Percentiles rank a stretch among this genome's conserved stretches.
Evolutionary conservation across 257 asterid genomes (phyloP).

Genomic region (Pogostemon cablin): DNA sequence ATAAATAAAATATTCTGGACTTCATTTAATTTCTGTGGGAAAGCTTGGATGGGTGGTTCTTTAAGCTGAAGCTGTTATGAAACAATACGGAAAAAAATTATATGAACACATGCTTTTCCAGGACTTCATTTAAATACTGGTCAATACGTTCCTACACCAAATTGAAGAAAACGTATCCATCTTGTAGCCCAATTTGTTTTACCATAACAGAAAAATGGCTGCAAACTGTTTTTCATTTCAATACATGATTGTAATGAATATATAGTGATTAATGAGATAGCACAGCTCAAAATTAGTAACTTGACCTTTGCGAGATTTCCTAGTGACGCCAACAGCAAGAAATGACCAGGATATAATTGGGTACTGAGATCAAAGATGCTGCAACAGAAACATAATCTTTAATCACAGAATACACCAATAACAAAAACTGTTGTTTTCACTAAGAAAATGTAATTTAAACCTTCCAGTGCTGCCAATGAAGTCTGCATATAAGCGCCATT

Average conservation of each 20-base stretch:
- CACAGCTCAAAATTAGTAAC: constrained; percentile 20
- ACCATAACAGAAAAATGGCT: neutral
- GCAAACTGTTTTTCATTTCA: constrained; percentile 6
- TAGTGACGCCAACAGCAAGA: constrained; percentile 87
- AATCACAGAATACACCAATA: constrained; percentile 25
- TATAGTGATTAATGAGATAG: constrained; percentile 12
- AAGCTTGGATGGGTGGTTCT: constrained; percentile 18
- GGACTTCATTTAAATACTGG: constrained; percentile 27
- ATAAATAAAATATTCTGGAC: neutral
- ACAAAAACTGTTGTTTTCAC: constrained; percentile 16
- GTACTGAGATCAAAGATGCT: constrained; percentile 97
- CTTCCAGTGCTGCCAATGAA: constrained; percentile 96
- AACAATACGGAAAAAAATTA: neutral
- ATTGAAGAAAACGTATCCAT: constrained; percentile 2
- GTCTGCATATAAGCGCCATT: constrained; percentile 99
- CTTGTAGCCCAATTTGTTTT: neutral
- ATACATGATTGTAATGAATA: constrained; percentile 10
- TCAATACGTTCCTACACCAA: neutral
- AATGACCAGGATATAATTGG: constrained; percentile 80
- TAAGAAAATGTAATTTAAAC: constrained; percentile 38
- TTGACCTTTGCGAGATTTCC: constrained; percentile 96
- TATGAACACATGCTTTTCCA: neutral
- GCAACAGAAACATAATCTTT: constrained; percentile 39
- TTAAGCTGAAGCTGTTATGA: constrained; percentile 7
- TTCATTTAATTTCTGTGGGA: neutral